phyloP scores from a whole-genome alignment of 2,329 filamentous ascomycete genomes.

The Apiospora malaysiana region DNA sequence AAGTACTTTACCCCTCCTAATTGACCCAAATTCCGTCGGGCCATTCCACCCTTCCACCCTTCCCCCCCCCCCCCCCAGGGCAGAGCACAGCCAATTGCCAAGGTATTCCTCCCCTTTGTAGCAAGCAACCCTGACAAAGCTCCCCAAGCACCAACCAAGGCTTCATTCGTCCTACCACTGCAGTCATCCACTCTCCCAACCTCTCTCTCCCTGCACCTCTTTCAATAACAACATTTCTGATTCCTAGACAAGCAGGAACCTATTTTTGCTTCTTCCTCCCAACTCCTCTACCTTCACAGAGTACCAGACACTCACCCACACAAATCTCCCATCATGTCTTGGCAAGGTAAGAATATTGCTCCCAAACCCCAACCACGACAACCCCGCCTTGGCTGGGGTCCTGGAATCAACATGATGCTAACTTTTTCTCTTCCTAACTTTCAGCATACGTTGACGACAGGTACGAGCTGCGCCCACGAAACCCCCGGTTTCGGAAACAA shows the following conservation, averaged over 20 bases:
- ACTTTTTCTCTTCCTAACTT: slow-evolving; percentile 33
- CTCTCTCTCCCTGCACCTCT: slow-evolving; percentile 10
- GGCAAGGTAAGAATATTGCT: slow-evolving; percentile 66
- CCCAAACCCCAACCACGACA: slow-evolving; percentile 26
- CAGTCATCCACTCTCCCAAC: slow-evolving; percentile 21
- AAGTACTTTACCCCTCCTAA: slow-evolving; percentile 12
- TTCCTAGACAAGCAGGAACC: slow-evolving; percentile 4
- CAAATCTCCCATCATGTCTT: slow-evolving; percentile 61
- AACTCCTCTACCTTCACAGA: neutral
- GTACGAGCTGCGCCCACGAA: slow-evolving; percentile 45
- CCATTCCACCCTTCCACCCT: neutral
- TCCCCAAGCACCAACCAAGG: neutral
- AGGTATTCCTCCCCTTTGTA: neutral
- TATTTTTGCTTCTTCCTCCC: slow-evolving; percentile 22
- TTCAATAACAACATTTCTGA: slow-evolving; percentile 7
- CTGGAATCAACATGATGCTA: slow-evolving; percentile 24
- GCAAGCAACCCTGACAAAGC: slow-evolving; percentile 18
- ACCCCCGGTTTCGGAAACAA: neutral
- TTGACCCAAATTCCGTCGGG: slow-evolving; percentile 13
- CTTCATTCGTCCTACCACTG: neutral
- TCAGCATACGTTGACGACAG: slow-evolving; percentile 65
- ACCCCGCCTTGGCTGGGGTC: neutral
- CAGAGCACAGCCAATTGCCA: neutral
- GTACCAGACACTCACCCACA: slow-evolving; percentile 19
- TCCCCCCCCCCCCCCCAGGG: neutral